Base-by-base conservation (phyloP, 805 yeast genomes). In the Zygosaccharomyces pseudorouxii region DNA sequence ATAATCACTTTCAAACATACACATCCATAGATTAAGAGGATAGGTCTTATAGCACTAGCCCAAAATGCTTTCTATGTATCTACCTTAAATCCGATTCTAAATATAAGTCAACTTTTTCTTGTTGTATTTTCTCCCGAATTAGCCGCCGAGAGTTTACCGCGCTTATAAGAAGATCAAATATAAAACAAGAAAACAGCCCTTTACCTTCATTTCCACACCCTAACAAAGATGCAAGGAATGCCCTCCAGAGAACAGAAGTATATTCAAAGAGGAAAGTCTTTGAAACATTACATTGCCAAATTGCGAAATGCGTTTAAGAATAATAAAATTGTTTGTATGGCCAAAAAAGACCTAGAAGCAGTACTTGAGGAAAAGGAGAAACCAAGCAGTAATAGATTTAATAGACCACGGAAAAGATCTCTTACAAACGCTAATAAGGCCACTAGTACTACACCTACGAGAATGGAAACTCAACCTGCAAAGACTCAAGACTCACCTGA, bases 141-240 rank as follows among this genome's bases (percentile, higher is more conserved):
- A 39, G 43, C 43, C 43, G 43, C 43, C 43, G 35, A 39, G 19
- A n/a, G 9, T 14, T 39, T 14, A 11, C 20, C 43, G 43, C 33
- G 35, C 14, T 12, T 25, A 39, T 25, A 41, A 31, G 27, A 19
- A 23, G 28, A 18, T 11, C 8, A 16, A 19, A 25, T 5, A 4
- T 12, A 25, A 39, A 14, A 39, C 18, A 18, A n/a, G 19, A 19
- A 4, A n/a, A 16, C 28, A 8, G 2, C 28, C 28, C 6, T 22
- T 22, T 22, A 4, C 6, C 4, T 22, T 22, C 23, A 10, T 9
- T 25, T 1, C 28, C 10, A 25, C 10, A 25, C 10, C 28, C 3
- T 14, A 20, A n/a, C 8, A n/a, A 18, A 37, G 23, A 38, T 38
- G 30, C 30, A 38, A 22, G 30, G 18, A n/a, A 5, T 29, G 14